Evolutionary conservation across 2,329 filamentous ascomycete species (phyloP).

Genomic region (Botryotinia narcissicola): DNA sequence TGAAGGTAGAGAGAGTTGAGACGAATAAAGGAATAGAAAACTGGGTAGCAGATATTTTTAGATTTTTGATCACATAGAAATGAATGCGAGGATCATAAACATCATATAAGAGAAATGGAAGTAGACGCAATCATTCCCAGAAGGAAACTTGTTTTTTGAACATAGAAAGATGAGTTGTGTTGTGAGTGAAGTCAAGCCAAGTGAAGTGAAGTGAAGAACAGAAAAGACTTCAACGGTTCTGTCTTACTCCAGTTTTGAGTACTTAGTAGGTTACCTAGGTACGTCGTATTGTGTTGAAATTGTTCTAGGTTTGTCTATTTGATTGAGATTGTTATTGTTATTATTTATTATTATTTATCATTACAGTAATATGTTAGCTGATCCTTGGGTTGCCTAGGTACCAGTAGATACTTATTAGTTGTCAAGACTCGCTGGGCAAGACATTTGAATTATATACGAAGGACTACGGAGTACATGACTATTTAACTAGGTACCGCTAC

Average conservation of each 20-base stretch:
- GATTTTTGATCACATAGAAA: not conserved
- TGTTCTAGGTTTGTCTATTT: not conserved
- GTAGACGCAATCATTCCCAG: not conserved
- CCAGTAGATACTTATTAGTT: not conserved
- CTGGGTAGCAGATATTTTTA: not conserved
- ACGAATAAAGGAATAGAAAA: not conserved
- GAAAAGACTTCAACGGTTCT: not conserved
- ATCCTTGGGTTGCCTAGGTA: constrained; percentile 4
- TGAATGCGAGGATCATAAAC: not conserved
- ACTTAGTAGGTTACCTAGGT: no score
- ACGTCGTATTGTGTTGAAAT: not conserved
- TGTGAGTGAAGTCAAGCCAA: not conserved
- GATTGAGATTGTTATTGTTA: not conserved
- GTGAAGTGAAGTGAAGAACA: not conserved
- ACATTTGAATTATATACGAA: not conserved
- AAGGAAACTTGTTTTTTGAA: not conserved
- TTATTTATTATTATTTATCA: not conserved
- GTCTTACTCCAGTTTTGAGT: not conserved
- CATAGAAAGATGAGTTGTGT: not conserved
- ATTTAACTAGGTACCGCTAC: no score
- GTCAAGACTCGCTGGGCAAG: not conserved
- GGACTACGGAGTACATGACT: no score
- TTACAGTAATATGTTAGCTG: not conserved
- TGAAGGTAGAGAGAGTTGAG: not conserved
- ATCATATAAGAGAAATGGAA: not conserved